phyloP scores from a whole-genome alignment of 306 rosid species.

The Quercus parvula region DNA sequence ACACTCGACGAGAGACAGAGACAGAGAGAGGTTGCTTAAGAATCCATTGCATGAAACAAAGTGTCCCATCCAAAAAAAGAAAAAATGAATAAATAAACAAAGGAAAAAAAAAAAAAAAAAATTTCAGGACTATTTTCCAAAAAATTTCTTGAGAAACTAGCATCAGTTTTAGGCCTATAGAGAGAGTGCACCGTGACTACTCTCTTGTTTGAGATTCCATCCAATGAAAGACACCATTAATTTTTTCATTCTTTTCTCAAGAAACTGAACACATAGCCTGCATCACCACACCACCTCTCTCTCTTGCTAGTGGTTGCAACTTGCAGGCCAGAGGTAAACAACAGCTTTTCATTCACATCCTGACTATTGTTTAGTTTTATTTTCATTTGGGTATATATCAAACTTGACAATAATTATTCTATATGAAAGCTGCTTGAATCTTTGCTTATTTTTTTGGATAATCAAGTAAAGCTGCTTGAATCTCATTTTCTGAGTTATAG shows the following conservation, averaged over 20 bases:
- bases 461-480: not conserved
- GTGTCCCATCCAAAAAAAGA: too few relatives aligned
- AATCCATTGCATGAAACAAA: conserved; percentile 21
- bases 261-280: not conserved
- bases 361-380: not conserved
- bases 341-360: conserved; percentile 3
- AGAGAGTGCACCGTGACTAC: not conserved
- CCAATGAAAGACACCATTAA: not conserved
- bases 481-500: not conserved
- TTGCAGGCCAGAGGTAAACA: conserved; percentile 5
- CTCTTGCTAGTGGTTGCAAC: not conserved
- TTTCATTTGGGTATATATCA: not conserved
- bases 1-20: not conserved
- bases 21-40: conserved; percentile 10
- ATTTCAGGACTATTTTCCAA: too few relatives aligned
- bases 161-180: not conserved
- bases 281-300: not conserved
- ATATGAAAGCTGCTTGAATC: not conserved
- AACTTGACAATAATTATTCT: not conserved
- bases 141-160: not conserved
- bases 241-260: not conserved
- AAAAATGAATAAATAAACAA: too few relatives aligned
- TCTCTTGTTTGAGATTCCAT: not conserved
- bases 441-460: too few relatives aligned
- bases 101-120: too few relatives aligned